Conservation (phyloP, 768 basidiomycete species). For the Lentinula sp. region DNA sequence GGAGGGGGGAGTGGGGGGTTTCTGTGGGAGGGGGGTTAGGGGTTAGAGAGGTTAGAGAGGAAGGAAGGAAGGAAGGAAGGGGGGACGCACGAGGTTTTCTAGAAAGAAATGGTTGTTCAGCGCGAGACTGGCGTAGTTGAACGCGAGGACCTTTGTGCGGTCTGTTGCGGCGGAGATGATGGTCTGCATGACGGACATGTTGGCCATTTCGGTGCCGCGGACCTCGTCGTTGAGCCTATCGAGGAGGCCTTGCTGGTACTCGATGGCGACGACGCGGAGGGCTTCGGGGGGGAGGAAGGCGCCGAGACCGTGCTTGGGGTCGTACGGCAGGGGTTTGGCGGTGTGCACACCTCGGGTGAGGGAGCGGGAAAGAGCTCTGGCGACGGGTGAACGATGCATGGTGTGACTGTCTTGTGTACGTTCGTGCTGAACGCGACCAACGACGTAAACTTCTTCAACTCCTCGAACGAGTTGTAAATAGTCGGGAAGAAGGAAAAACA, state of each 20-base stretch:
- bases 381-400: no score
- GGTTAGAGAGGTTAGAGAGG: slow-evolving; percentile 6
- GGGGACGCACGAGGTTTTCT: slow-evolving; percentile 64
- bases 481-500: no score
- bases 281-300: slow-evolving; percentile 73
- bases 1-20: slow-evolving; percentile 31
- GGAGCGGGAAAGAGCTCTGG: no score
- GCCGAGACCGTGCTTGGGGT: slow-evolving; percentile 66
- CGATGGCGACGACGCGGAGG: slow-evolving; percentile 64
- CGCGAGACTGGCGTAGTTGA: slow-evolving; percentile 89
- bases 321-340: slow-evolving; percentile 55
- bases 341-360: slow-evolving; percentile 48
- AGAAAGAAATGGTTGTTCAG: slow-evolving; percentile 97
- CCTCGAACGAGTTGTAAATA: no score
- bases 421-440: no score
- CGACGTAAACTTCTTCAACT: no score
- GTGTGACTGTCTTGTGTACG: no score
- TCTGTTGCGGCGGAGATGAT: slow-evolving; percentile 61
- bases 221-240: slow-evolving; percentile 72
- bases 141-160: slow-evolving; percentile 59
- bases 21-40: no score
- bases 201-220: slow-evolving; percentile 60
- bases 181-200: slow-evolving; percentile 60
- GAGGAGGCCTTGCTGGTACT: slow-evolving; percentile 84
- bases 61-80: slow-evolving; percentile 7